A percentile compares a stretch with the other conserved stretches of the same genome.
Evolutionary conservation across 2,329 filamentous ascomycete species (phyloP).

Genomic region (Paraphoma sp.): DNA sequence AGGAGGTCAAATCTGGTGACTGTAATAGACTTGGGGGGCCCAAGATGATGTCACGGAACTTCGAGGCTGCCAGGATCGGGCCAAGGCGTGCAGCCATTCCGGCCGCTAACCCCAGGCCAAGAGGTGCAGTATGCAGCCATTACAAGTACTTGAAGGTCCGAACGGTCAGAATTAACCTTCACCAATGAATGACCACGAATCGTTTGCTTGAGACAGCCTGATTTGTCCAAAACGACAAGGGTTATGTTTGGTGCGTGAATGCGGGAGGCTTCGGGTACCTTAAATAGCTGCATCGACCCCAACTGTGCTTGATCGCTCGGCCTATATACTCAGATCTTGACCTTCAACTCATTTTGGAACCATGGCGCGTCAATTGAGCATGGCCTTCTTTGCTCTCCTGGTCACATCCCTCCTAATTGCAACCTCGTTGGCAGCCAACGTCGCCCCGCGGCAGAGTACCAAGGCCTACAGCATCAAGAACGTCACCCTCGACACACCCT

Average conservation of each 20-base stretch:
- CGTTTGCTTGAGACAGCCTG: background rate
- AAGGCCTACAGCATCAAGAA: conserved; percentile 38
- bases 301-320: background rate
- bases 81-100: conserved; percentile 35
- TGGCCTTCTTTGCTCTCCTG: conserved; percentile 23
- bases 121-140: conserved; percentile 24
- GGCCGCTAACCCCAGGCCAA: conserved; percentile 33
- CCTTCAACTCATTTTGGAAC: background rate
- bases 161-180: background rate
- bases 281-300: conserved; percentile 26
- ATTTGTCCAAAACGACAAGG: background rate
- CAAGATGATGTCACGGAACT: background rate
- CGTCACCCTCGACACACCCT: conserved; percentile 50
- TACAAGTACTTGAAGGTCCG: conserved; percentile 21
- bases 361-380: conserved; percentile 8
- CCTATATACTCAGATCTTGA: background rate
- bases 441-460: conserved; percentile 31
- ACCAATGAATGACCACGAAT: background rate
- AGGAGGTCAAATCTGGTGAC: background rate
- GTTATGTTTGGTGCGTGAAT: background rate
- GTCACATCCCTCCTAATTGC: conserved; percentile 17
- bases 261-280: conserved; percentile 8
- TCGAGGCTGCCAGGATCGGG: conserved; percentile 25
- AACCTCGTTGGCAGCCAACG: conserved; percentile 12
- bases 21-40: background rate